These are phyloP conservation scores for Rhododendron mucronatum DNA, from an alignment of 148 eudicot species.

Conservation along the genomic window DNA sequence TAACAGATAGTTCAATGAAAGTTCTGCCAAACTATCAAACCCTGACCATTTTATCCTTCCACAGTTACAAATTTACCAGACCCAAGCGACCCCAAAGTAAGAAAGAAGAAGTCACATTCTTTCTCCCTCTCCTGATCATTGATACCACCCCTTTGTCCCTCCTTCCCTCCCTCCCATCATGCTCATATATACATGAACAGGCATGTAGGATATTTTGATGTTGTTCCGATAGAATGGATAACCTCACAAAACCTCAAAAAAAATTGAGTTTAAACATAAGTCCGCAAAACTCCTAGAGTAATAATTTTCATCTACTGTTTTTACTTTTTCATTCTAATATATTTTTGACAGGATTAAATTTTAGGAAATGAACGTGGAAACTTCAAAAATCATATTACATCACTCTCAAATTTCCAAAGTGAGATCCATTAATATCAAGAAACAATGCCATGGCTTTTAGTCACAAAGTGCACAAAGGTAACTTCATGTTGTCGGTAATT, in stretches of 20 bases:
- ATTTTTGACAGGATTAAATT: not conserved
- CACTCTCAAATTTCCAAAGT: not conserved
- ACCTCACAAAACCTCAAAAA: not conserved
- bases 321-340: too few relatives aligned
- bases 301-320: too few relatives aligned
- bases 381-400: not conserved
- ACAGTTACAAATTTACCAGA: not conserved
- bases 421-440: not conserved
- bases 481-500: not conserved
- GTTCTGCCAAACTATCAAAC: not conserved
- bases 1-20: not conserved
- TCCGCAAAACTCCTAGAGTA: too few relatives aligned
- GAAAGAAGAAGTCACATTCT: not conserved
- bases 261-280: not conserved
- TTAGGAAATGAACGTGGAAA: not conserved
- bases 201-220: not conserved
- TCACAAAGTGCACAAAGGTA: not conserved
- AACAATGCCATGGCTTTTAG: not conserved
- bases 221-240: not conserved
- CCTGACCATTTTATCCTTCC: not conserved
- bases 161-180: not conserved
- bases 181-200: not conserved
- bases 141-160: not conserved
- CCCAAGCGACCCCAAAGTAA: not conserved
- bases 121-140: conserved; percentile 1